Conservation (phyloP, 352 stramenopile species). For the Phytophthora lateralis region DNA sequence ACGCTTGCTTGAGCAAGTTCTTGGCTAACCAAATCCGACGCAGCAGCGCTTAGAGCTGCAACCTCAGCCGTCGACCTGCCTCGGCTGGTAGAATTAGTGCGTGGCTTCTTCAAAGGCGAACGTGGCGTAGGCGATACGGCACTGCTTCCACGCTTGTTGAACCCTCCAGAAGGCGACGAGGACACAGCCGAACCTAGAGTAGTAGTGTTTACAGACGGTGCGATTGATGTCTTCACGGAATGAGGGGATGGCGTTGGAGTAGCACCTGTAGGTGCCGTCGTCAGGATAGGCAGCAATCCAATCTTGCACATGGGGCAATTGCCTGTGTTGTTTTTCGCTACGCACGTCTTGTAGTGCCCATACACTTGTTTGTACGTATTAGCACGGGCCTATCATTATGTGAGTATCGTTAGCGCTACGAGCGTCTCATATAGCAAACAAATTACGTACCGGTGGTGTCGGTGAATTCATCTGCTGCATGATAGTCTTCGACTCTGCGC, state of each 20-base stretch:
- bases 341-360: constrained; percentile 79
- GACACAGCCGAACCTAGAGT: constrained; percentile 14
- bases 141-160: constrained; percentile 64
- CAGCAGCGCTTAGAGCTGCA: constrained; percentile 31
- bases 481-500: constrained; percentile 72
- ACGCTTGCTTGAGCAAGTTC: constrained; percentile 70
- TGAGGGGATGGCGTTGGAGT: constrained; percentile 36
- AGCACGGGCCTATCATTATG: constrained; percentile 50
- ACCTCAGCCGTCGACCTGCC: constrained; percentile 40
- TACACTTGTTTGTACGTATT: constrained; percentile 90
- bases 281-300: constrained; percentile 62
- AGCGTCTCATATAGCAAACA: not conserved
- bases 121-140: constrained; percentile 62
- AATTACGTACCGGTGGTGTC: constrained; percentile 55
- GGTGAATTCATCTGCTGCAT: constrained; percentile 77
- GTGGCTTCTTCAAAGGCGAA: constrained; percentile 79
- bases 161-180: constrained; percentile 44
- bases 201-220: constrained; percentile 17
- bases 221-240: constrained; percentile 20
- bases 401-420: not conserved
- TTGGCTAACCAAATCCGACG: constrained; percentile 39
- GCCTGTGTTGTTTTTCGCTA: constrained; percentile 77
- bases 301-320: constrained; percentile 90
- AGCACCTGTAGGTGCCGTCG: constrained; percentile 22
- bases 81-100: constrained; percentile 47